A percentile compares a stretch with the other conserved stretches of the same genome.
Evolutionary conservation across 495 filamentous ascomycete species (phyloP).

Genomic region (Cudoniella acicularis): DNA sequence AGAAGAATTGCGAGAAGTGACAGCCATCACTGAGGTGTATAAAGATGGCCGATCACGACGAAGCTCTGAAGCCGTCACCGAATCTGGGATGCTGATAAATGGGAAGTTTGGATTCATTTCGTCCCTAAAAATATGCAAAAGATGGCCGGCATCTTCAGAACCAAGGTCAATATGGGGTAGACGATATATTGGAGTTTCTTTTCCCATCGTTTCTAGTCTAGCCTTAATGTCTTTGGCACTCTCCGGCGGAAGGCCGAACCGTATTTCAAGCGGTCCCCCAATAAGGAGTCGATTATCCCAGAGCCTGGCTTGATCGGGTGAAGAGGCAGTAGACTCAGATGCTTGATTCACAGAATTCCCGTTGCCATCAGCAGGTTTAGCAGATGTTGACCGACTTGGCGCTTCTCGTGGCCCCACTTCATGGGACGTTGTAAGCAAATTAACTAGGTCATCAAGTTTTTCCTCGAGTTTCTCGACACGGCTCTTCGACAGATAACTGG

Average conservation of each 20-base stretch:
- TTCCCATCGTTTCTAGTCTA: too few species aligned
- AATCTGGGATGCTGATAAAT: constrained; percentile 9
- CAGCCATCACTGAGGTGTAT: constrained; percentile 10
- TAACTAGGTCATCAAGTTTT: constrained; percentile 19
- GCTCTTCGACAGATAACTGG: constrained; percentile 3
- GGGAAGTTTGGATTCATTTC: constrained; percentile 17
- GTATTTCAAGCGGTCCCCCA: neutral
- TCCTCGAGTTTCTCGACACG: constrained; percentile 17
- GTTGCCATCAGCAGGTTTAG: neutral
- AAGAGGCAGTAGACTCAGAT: neutral
- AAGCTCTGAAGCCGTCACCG: neutral
- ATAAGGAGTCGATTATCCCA: constrained; percentile 6
- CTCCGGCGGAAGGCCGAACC: neutral
- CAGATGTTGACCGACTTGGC: neutral
- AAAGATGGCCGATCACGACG: constrained; percentile 7
- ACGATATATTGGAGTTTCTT: neutral
- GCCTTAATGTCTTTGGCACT: neutral
- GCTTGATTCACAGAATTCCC: neutral
- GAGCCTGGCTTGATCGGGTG: neutral
- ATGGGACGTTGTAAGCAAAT: constrained; percentile 9
- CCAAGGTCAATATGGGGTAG: neutral
- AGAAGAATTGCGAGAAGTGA: constrained; percentile 1
- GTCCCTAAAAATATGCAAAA: constrained; percentile 10
- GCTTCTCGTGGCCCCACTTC: neutral
- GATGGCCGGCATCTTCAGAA: neutral